These are phyloP conservation scores for Prunus armeniaca DNA, from an alignment of 306 rosid species.

Conservation along the genomic window DNA sequence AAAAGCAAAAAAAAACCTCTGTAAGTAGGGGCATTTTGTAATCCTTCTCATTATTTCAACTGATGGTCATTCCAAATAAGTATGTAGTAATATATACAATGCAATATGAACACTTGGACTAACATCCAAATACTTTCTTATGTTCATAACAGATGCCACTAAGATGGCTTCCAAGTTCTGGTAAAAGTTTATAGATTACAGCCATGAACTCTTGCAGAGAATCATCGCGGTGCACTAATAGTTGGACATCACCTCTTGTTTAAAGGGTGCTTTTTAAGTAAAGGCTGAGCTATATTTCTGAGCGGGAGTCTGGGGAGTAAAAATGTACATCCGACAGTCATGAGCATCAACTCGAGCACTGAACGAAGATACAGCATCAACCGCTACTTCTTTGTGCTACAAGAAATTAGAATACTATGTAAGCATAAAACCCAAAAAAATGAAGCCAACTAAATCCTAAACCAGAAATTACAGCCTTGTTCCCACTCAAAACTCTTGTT, in stretches of 20 bases:
- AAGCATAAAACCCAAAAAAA: conserved; percentile 7
- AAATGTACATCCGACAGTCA: conserved; percentile 48
- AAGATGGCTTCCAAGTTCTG: neutral
- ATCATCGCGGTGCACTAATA: neutral
- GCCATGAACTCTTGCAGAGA: neutral
- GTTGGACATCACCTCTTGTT: neutral
- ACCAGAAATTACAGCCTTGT: neutral
- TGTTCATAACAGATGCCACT: neutral
- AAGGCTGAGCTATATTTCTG: conserved; percentile 27
- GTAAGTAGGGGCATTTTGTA: neutral
- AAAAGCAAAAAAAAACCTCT: neutral
- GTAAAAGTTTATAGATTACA: neutral
- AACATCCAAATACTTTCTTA: neutral
- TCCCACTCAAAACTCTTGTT: neutral
- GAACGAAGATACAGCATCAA: conserved; percentile 58
- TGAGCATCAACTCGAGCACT: conserved; percentile 64
- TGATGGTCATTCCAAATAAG: neutral
- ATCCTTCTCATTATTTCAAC: neutral
- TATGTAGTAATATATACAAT: neutral
- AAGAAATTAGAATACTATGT: conserved; percentile 12
- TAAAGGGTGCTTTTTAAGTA: neutral
- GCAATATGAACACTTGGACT: too few species aligned
- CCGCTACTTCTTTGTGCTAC: conserved; percentile 64
- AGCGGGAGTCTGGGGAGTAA: conserved; percentile 43
- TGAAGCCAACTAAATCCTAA: neutral